These are phyloP conservation scores for Sarcomyxa edulis DNA, from an alignment of 768 basidiomycete genomes.

Conservation along the genomic window DNA sequence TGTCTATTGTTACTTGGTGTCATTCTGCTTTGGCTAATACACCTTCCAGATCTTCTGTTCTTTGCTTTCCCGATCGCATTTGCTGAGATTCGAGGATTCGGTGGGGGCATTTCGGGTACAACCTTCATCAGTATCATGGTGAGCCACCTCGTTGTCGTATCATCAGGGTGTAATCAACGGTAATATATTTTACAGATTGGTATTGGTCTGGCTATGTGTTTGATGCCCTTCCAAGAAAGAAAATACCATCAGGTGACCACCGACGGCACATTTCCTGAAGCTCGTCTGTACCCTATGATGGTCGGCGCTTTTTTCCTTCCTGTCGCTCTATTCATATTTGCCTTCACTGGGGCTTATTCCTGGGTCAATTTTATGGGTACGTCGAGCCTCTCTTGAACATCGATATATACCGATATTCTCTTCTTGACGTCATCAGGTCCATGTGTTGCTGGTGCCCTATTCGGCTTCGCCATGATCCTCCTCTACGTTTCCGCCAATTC, in stretches of 20 bases:
- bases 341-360: conserved; percentile 35
- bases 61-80: conserved; percentile 41
- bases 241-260: conserved; percentile 24
- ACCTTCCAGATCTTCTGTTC: conserved; percentile 29
- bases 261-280: conserved; percentile 36
- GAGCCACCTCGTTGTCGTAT: conserved; percentile 12
- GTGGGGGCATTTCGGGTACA: conserved; percentile 31
- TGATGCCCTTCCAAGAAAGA: conserved; percentile 29
- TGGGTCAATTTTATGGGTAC: conserved; percentile 32
- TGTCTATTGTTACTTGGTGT: conserved; percentile 6
- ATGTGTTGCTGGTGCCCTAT: conserved; percentile 29
- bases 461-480: conserved; percentile 37
- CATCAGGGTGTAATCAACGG: not conserved
- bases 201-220: conserved; percentile 21
- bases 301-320: conserved; percentile 34
- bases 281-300: conserved; percentile 37
- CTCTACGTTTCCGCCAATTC: conserved; percentile 39
- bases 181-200: conserved; percentile 20
- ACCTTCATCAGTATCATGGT: conserved; percentile 41
- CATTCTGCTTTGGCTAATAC: no score
- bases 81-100: conserved; percentile 32
- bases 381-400: conserved; percentile 4
- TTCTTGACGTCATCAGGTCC: conserved; percentile 15
- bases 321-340: conserved; percentile 36
- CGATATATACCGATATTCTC: not conserved